Evolutionary conservation across 495 filamentous ascomycete genomes (phyloP).

Genomic region (Hypomontagnella submonticulosa): DNA sequence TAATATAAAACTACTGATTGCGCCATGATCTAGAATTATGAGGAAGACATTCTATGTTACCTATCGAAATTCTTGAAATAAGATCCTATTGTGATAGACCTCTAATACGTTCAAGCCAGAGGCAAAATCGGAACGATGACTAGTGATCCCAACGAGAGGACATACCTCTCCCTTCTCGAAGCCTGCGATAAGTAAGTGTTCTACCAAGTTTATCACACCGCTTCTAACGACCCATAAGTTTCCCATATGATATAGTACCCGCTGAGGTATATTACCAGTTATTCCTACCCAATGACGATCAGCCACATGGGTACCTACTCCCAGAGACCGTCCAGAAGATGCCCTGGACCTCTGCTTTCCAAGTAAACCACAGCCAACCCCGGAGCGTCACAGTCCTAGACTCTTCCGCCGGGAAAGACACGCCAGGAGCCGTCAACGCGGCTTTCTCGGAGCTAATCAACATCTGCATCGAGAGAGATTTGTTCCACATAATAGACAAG

Average conservation of each 20-base stretch:
- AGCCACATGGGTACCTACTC: slow-evolving; percentile 57
- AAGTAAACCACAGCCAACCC: slow-evolving; percentile 44
- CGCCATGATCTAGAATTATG: no score
- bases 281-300: slow-evolving; percentile 48
- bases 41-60: no score
- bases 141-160: slow-evolving; percentile 12
- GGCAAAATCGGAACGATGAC: slow-evolving; percentile 8
- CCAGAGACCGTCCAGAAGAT: slow-evolving; percentile 55
- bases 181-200: slow-evolving; percentile 32
- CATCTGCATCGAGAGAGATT: slow-evolving; percentile 48
- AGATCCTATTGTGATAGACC: neutral
- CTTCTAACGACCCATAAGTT: slow-evolving; percentile 34
- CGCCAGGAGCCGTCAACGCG: slow-evolving; percentile 36
- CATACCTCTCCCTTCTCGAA: slow-evolving; percentile 36
- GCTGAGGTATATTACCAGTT: slow-evolving; percentile 48
- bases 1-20: neutral
- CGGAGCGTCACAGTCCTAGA: slow-evolving; percentile 49
- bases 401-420: slow-evolving; percentile 38
- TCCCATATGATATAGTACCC: slow-evolving; percentile 42
- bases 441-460: slow-evolving; percentile 54
- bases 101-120: neutral
- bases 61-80: neutral
- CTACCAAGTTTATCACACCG: neutral
- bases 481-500: slow-evolving; percentile 53
- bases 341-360: slow-evolving; percentile 57